Evolutionary conservation across 192 early-diverging fungal genomes (phyloP).

Genomic region (Pilaira anomala): DNA sequence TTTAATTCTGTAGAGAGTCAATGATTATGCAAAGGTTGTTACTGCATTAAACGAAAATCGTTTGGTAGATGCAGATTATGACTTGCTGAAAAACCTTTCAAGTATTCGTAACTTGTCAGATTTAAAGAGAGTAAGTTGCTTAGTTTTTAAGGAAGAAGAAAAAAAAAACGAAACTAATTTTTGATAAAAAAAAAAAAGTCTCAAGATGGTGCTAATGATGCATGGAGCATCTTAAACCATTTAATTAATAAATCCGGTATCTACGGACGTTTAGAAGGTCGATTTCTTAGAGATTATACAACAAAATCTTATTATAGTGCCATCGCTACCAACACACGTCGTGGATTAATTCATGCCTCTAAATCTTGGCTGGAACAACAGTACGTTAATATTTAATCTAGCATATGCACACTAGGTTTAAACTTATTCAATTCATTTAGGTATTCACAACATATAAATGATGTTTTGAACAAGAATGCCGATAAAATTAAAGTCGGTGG

Average conservation of each 20-base stretch:
- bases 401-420: background rate
- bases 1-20: background rate
- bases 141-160: too few species aligned
- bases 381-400: conserved; percentile 23
- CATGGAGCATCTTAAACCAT: conserved; percentile 9
- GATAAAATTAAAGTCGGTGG: conserved; percentile 75
- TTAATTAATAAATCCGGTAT: background rate
- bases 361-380: conserved; percentile 53
- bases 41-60: background rate
- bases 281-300: background rate
- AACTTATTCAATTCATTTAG: conserved; percentile 3
- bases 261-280: background rate
- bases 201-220: background rate
- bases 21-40: background rate
- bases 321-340: conserved; percentile 1
- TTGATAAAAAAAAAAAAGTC: background rate
- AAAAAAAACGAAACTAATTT: too few species aligned
- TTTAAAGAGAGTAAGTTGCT: background rate
- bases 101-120: background rate
- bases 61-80: background rate
- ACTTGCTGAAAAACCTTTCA: background rate
- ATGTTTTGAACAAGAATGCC: conserved; percentile 55
- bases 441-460: conserved; percentile 48
- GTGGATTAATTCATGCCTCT: conserved; percentile 32
- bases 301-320: background rate